phyloP scores from a whole-genome alignment of 176 grass and related monocot species.

The Oryza coarctata region DNA sequence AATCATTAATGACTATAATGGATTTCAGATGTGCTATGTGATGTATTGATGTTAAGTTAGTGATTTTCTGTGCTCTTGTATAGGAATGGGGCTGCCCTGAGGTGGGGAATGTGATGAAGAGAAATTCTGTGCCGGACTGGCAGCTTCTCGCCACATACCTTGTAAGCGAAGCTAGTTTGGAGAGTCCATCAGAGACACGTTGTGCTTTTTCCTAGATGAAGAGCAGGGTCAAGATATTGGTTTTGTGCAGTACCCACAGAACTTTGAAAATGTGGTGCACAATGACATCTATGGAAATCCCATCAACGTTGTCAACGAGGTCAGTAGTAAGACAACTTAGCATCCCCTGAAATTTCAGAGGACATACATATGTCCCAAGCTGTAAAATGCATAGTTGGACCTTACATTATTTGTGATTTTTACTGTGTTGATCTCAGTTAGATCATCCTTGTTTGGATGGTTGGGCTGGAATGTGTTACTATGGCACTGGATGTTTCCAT shows the following conservation, averaged over 20 bases:
- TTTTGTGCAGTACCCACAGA: slow-evolving; percentile 75
- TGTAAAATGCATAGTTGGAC: slow-evolving; percentile 18
- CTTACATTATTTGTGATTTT: slow-evolving; percentile 20
- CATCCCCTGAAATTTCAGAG: slow-evolving; percentile 2
- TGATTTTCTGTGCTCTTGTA: slow-evolving; percentile 16
- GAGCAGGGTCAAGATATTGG: slow-evolving; percentile 56
- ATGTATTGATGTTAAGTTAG: background rate
- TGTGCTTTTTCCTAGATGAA: slow-evolving; percentile 76
- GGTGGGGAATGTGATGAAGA: slow-evolving; percentile 69
- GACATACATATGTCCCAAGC: background rate
- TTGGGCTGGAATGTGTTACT: slow-evolving; percentile 68
- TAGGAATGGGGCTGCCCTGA: slow-evolving; percentile 77
- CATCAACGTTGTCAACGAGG: slow-evolving; percentile 34
- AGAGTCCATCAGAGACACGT: slow-evolving; percentile 58
- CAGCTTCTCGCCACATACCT: slow-evolving; percentile 91
- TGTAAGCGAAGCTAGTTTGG: slow-evolving; percentile 86
- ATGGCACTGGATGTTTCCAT: slow-evolving; percentile 77
- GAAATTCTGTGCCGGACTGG: slow-evolving; percentile 88
- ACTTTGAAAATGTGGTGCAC: slow-evolving; percentile 54
- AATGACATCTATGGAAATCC: slow-evolving; percentile 70
- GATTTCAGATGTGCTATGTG: background rate
- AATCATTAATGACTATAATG: too few relatives aligned
- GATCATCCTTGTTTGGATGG: slow-evolving; percentile 66
- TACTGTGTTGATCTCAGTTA: slow-evolving; percentile 46
- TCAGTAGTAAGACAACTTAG: slow-evolving; percentile 23